Base-by-base conservation (phyloP, 305 asterid species). In the Fraxinus angustifolia region DNA sequence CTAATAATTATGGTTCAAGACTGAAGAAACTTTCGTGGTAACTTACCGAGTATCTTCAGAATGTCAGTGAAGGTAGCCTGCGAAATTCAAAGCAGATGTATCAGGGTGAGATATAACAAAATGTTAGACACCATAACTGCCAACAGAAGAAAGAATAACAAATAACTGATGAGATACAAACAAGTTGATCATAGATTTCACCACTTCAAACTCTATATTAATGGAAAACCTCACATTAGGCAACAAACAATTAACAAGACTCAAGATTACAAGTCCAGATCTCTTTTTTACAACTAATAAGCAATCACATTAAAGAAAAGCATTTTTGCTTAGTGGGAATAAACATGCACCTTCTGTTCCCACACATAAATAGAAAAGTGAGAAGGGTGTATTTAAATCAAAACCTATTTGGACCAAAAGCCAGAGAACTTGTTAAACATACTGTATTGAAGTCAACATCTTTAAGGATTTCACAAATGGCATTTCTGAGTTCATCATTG, bases 31-130 rank as follows among this genome's bases (percentile, higher is more conserved):
- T 50, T 6, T 12, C 10, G 34, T 14, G 60, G 45, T 73, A 53
- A 62, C 94, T 80, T 89, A 96, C 99, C 94, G 23, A 96, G 98
- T 79, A 91, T 84, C 91, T 94, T 91, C 87, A 94, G 87, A 84
- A 96, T 92, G 89, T 96, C 99, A 1, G 95, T 93, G 90, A 94
- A 94, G 83, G 98, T 92, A 62, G 97, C 97, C 99, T 93, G 93
- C 87, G 86, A 85, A 81, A 86, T 10, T 42, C 77, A 80, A 83
- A 77, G 76, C 21, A 58, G 82, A 60, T 31, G 48, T 8, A 38
- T 62, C 19, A 73, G 4, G 7, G 17, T 2, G n/a, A 84, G 36
- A 82, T 6, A 78, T 36, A 30, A 70, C 16, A 74, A 34, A 23
- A 76, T 4, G n/a, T 62, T 70, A 67, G 28, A 38, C 33, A n/a